phyloP scores from a whole-genome alignment of 495 filamentous ascomycete species.

The Acidiella bohemica region DNA sequence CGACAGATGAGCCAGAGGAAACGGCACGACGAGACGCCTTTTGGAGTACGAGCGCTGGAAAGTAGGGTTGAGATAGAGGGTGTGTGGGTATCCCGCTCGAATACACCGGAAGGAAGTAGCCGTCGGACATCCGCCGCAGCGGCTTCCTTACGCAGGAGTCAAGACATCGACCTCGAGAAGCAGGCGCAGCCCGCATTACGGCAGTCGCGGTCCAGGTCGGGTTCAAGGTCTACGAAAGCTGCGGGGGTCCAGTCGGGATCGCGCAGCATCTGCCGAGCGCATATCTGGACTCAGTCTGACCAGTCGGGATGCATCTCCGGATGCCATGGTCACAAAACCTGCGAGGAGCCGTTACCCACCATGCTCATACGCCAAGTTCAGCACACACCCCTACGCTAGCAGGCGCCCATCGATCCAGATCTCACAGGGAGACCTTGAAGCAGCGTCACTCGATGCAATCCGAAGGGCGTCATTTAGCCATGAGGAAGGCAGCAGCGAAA shows the following conservation, averaged over 20 bases:
- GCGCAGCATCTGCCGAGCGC: constrained; percentile 22
- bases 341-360: constrained; percentile 11
- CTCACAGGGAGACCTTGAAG: constrained; percentile 20
- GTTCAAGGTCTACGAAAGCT: constrained; percentile 5
- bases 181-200: neutral
- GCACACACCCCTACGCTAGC: constrained; percentile 10
- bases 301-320: constrained; percentile 4
- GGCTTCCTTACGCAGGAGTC: constrained; percentile 6
- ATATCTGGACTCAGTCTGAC: constrained; percentile 9
- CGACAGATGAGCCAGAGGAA: constrained; percentile 20
- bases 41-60: constrained; percentile 80
- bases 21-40: constrained; percentile 52
- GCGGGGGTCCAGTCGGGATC: constrained; percentile 20
- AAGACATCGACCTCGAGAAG: constrained; percentile 4
- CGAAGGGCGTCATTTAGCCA: constrained; percentile 15
- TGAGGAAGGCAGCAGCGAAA: constrained; percentile 1
- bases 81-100: constrained; percentile 67
- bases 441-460: constrained; percentile 9
- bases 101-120: constrained; percentile 37
- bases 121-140: constrained; percentile 18
- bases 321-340: neutral
- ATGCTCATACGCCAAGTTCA: constrained; percentile 14
- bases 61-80: constrained; percentile 75
- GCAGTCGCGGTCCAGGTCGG: neutral
- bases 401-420: constrained; percentile 19